Base-by-base conservation (phyloP, 768 basidiomycete species). In the Trametes cingulata region DNA sequence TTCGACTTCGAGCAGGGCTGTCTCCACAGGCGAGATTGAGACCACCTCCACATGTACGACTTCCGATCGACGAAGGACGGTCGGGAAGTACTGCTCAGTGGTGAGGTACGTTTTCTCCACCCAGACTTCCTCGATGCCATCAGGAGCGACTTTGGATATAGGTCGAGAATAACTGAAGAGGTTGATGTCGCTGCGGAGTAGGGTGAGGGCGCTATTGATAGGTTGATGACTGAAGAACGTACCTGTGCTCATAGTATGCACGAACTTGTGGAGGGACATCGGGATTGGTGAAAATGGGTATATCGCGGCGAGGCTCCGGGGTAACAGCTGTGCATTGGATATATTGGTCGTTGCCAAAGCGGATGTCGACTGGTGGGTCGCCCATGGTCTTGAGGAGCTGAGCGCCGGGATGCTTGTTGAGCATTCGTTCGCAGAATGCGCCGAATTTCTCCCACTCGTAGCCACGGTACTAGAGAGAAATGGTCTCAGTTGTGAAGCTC, bases 371-470 rank as follows among this genome's bases (percentile, higher is more conserved):
- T 13, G 88, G 81, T 3, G 95, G 92, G 48, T 95, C 90, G 19
- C 87, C 85, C 36, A 81, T 78, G 1, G 77, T 79, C 69, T 88
- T 91, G 47, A 96, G 74, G 10, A 97, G 73, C 58, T 89, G 89
- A 5, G 95, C 91, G 20, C 86, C 86, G 3, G 91, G 88, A 73
- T 94, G 91, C 71, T 95, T 96, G 73, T 86, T 88, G 54, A 95
- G 84, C 86, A 97, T 91, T 37, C 90, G 80, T 72, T 98, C 94
- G 74, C 92, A 93, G 77, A 91, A 93, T 2, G 89, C 84, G 7
- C 87, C 88, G 62, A 87, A 93, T 68, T 92, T 95, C 75, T 98
- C 95, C 93, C 91, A 94, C 68, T 94, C 93, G 68, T 87, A 91
- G 1, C 95, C 96, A 45, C 96, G 92, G 72, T 95, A 95, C 92